phyloP scores from a whole-genome alignment of 768 basidiomycete genomes.

The Kwoniella dendrophila region DNA sequence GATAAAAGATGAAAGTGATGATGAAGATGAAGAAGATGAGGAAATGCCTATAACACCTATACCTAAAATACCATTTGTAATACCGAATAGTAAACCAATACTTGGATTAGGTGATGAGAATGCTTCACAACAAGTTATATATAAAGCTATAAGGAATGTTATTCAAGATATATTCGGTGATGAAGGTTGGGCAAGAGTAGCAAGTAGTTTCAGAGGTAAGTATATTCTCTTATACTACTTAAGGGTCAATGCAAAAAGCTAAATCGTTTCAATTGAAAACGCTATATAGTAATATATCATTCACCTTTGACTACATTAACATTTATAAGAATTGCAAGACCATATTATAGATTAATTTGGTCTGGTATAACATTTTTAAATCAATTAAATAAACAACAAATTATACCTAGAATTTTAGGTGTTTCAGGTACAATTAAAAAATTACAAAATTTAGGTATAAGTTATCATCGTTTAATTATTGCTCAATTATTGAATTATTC shows the following conservation, averaged over 20 bases:
- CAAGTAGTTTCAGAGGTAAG: slow-evolving; percentile 69
- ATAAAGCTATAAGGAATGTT: slow-evolving; percentile 69
- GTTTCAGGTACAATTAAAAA: slow-evolving; percentile 88
- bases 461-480: slow-evolving; percentile 40
- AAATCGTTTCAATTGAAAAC: slow-evolving; percentile 14
- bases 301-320: slow-evolving; percentile 80
- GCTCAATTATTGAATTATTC: slow-evolving; percentile 23
- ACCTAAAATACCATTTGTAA: slow-evolving; percentile 38
- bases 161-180: slow-evolving; percentile 77
- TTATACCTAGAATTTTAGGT: slow-evolving; percentile 77
- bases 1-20: slow-evolving; percentile 23
- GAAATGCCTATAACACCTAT: neutral
- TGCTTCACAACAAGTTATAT: slow-evolving; percentile 58
- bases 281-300: slow-evolving; percentile 75
- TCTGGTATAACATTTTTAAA: slow-evolving; percentile 72
- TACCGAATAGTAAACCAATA: slow-evolving; percentile 28
- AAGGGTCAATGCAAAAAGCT: neutral
- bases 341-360: slow-evolving; percentile 78
- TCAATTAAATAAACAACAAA: slow-evolving; percentile 31
- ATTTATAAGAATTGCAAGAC: slow-evolving; percentile 81
- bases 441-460: slow-evolving; percentile 60
- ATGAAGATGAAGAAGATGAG: slow-evolving; percentile 34
- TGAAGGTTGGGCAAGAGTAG: slow-evolving; percentile 80
- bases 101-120: slow-evolving; percentile 36
- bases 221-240: slow-evolving; percentile 11